These are phyloP conservation scores for Colletotrichum musae DNA, from an alignment of 2,329 filamentous ascomycete species.

Conservation along the genomic window DNA sequence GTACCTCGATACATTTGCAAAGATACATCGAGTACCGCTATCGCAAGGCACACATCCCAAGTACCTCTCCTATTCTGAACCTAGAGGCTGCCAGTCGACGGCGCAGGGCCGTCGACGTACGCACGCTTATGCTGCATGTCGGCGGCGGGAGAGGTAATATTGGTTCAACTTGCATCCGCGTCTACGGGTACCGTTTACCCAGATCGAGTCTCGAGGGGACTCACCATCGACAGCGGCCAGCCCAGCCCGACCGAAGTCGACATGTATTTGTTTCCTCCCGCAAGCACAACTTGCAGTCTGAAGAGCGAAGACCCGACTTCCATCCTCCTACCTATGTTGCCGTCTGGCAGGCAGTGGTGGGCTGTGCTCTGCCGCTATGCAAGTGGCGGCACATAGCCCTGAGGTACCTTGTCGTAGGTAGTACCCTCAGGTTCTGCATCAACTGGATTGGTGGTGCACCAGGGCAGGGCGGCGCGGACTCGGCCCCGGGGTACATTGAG, in stretches of 20 bases:
- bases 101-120: slow-evolving; percentile 11
- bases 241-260: too few relatives aligned
- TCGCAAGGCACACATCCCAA: not conserved
- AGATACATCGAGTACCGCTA: not conserved
- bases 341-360: not conserved
- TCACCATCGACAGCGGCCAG: too few relatives aligned
- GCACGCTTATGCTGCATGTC: slow-evolving; percentile 26
- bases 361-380: too few relatives aligned
- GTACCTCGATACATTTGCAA: not conserved
- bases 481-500: not conserved
- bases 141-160: slow-evolving; percentile 30
- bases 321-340: not conserved
- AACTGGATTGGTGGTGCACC: slow-evolving; percentile 28
- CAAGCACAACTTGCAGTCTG: not conserved
- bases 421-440: slow-evolving; percentile 2
- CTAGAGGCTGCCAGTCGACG: not conserved
- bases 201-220: too few relatives aligned
- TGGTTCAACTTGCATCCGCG: not conserved
- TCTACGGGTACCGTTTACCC: too few relatives aligned
- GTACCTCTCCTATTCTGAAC: not conserved
- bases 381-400: too few relatives aligned
- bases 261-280: too few relatives aligned
- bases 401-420: too few relatives aligned
- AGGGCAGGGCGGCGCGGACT: not conserved
- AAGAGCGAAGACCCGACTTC: not conserved